A percentile compares a stretch with the other conserved stretches of the same genome.
Evolutionary conservation across 768 basidiomycete genomes (phyloP).

Genomic region (Cubamyces sp.): DNA sequence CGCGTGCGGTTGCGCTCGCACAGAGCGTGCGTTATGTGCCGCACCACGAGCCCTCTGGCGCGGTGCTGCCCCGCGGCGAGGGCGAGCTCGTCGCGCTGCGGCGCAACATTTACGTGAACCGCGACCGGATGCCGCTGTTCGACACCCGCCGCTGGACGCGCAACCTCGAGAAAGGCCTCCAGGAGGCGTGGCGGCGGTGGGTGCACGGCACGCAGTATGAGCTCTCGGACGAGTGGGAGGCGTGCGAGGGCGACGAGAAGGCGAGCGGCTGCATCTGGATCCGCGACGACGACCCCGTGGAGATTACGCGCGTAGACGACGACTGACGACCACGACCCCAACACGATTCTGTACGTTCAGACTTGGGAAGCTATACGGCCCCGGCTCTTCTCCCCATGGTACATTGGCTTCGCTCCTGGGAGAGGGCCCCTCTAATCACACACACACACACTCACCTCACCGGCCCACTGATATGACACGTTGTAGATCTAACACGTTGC

Average conservation of each 20-base stretch:
- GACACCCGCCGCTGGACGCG: slow-evolving; percentile 52
- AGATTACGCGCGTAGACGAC: slow-evolving; percentile 26
- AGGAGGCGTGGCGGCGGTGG: slow-evolving; percentile 52
- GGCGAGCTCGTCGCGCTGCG: slow-evolving; percentile 48
- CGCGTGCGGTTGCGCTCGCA: slow-evolving; percentile 47
- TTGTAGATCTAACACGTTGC: slow-evolving; percentile 1
- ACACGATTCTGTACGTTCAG: neutral
- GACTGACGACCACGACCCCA: neutral
- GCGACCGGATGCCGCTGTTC: slow-evolving; percentile 50
- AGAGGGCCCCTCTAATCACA: neutral
- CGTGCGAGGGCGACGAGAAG: slow-evolving; percentile 36
- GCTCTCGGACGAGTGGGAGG: slow-evolving; percentile 43
- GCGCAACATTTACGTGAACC: slow-evolving; percentile 43
- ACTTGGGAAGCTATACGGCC: neutral
- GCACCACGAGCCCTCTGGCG: slow-evolving; percentile 23
- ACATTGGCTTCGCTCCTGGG: neutral
- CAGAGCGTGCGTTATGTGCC: slow-evolving; percentile 32
- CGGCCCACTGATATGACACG: neutral
- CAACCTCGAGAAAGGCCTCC: slow-evolving; percentile 50
- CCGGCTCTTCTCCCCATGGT: neutral
- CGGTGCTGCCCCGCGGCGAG: slow-evolving; percentile 27
- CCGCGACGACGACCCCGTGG: slow-evolving; percentile 31
- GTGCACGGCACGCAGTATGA: slow-evolving; percentile 45
- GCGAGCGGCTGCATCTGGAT: slow-evolving; percentile 37
- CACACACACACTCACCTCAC: neutral